phyloP scores from a whole-genome alignment of 2,329 filamentous ascomycete species.

The Fusarium buharicum region DNA sequence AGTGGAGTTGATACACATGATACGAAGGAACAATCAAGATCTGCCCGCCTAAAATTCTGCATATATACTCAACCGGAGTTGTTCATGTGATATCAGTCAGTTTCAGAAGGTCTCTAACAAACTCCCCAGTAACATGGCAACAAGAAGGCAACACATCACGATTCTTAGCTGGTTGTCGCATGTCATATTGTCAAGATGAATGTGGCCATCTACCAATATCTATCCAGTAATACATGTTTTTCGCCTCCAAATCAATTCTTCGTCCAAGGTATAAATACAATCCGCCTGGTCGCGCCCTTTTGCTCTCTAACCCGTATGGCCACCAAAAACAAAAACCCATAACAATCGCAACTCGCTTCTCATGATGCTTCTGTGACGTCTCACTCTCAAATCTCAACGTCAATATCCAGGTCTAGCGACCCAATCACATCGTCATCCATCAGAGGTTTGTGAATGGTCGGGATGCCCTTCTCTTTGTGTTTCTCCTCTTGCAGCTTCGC shows the following conservation, averaged over 20 bases:
- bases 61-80: too few relatives aligned
- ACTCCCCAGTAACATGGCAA: too few relatives aligned
- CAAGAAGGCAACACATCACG: too few relatives aligned
- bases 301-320: conserved; percentile 21
- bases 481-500: conserved; percentile 65
- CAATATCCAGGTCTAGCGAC: conserved; percentile 87
- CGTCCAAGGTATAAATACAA: conserved; percentile 14
- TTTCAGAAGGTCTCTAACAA: too few relatives aligned
- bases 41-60: too few relatives aligned
- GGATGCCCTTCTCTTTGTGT: conserved; percentile 66
- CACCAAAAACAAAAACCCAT: conserved; percentile 1
- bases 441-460: conserved; percentile 79
- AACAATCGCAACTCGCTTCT: conserved; percentile 17
- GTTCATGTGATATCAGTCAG: too few relatives aligned
- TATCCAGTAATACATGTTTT: conserved; percentile 10
- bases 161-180: not conserved
- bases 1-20: not conserved
- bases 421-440: conserved; percentile 95
- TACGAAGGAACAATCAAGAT: not conserved
- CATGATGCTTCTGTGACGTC: conserved; percentile 7
- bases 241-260: conserved; percentile 1
- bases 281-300: conserved; percentile 10
- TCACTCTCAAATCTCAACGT: conserved; percentile 78
- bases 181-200: conserved; percentile 3
- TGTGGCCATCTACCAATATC: conserved; percentile 11